A percentile compares a stretch with the other conserved stretches of the same genome.
These are phyloP conservation scores for Pseudogymnoascus sp. DNA, from an alignment of 2,329 filamentous ascomycete genomes.

Conservation along the genomic window DNA sequence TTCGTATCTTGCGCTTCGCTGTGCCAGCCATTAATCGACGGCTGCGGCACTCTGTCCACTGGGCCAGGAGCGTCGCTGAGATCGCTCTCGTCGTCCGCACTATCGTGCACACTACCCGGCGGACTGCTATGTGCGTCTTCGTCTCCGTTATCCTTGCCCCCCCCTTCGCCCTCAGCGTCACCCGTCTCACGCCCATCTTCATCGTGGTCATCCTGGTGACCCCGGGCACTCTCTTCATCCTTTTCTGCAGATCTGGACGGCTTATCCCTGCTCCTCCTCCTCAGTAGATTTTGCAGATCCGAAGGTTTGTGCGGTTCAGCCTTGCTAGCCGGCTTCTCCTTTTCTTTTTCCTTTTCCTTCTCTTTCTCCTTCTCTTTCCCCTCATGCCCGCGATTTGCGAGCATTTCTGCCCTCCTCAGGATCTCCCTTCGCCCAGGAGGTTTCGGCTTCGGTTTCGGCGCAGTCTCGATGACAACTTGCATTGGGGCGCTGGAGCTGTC, in stretches of 20 bases:
- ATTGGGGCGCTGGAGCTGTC: conserved; percentile 15
- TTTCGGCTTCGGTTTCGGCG: conserved; percentile 37
- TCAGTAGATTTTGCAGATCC: neutral
- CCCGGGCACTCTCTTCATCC: neutral
- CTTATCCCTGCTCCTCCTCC: neutral
- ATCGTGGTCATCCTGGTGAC: neutral
- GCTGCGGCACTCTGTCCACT: neutral
- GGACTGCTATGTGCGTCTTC: conserved; percentile 5
- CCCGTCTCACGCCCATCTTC: neutral
- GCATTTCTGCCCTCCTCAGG: conserved; percentile 48
- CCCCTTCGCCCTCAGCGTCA: neutral
- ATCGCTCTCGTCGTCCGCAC: conserved; percentile 48
- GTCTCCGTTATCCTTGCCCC: conserved; percentile 10
- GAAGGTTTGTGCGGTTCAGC: neutral
- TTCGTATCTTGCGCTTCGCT: neutral
- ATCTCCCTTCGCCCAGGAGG: conserved; percentile 35
- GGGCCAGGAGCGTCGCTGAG: conserved; percentile 38
- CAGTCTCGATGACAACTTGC: conserved; percentile 19
- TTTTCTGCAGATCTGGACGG: neutral
- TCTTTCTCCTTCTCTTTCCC: conserved; percentile 14
- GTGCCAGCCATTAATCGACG: conserved; percentile 3
- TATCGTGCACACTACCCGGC: conserved; percentile 38
- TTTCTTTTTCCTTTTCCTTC: conserved; percentile 21
- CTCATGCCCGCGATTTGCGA: conserved; percentile 28
- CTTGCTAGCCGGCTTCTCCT: conserved; percentile 15